These are phyloP conservation scores for Aspergillus floridensis DNA, from an alignment of 2,329 filamentous ascomycete genomes.

Conservation along the genomic window DNA sequence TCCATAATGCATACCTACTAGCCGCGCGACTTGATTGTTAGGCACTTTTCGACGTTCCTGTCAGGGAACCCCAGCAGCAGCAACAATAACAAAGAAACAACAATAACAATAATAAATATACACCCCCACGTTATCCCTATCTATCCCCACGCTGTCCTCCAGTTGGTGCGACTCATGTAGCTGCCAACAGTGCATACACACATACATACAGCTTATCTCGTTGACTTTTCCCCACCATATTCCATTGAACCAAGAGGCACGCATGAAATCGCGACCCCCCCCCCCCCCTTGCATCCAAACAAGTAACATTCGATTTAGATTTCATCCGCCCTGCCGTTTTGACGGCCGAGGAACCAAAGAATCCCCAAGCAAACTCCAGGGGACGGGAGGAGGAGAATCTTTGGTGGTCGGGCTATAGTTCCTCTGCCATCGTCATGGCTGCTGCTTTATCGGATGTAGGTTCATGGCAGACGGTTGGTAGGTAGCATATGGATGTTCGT, in stretches of 20 bases:
- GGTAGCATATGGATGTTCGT: background rate
- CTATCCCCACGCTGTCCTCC: background rate
- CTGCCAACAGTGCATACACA: background rate
- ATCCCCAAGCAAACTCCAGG: background rate
- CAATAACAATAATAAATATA: background rate
- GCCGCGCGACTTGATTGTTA: background rate
- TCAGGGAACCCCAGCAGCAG: background rate
- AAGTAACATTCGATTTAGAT: constrained; percentile 14
- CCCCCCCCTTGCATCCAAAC: constrained; percentile 14
- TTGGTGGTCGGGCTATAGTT: background rate
- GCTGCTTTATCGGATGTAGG: background rate
- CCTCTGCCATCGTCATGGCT: background rate
- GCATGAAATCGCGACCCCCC: background rate
- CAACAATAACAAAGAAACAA: no score
- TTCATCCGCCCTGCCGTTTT: constrained; percentile 13
- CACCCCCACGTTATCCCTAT: constrained; percentile 2
- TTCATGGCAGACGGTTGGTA: background rate
- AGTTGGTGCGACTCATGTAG: background rate
- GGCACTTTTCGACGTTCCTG: background rate
- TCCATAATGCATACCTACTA: constrained; percentile 4
- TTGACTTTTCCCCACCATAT: background rate
- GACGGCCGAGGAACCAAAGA: constrained; percentile 7
- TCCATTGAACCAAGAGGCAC: background rate
- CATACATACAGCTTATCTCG: background rate
- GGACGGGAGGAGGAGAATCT: no score